A percentile compares a stretch with the other conserved stretches of the same genome.
phyloP scores from a whole-genome alignment of 352 stramenopile genomes.

The Globisporangium acanthophoron region DNA sequence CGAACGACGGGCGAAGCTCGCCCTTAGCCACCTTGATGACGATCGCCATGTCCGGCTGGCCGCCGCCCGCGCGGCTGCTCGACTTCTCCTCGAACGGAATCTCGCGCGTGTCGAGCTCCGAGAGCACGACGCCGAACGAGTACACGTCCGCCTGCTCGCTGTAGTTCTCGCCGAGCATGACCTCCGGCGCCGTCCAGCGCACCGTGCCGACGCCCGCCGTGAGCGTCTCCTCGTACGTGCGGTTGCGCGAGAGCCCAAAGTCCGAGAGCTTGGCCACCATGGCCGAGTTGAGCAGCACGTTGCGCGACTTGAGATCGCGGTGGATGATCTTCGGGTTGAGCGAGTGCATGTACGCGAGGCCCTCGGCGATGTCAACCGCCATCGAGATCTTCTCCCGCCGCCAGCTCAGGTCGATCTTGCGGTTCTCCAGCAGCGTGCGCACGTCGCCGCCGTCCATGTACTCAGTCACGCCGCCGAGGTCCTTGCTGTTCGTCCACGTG shows the following conservation, averaged over 20 bases:
- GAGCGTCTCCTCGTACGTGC: constrained; percentile 82
- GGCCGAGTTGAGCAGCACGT: constrained; percentile 71
- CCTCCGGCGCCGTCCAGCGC: constrained; percentile 82
- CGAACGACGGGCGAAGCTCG: constrained; percentile 75
- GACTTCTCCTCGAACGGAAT: constrained; percentile 87
- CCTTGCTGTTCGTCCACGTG: constrained; percentile 76
- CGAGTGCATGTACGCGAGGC: constrained; percentile 82
- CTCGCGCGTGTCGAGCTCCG: constrained; percentile 80
- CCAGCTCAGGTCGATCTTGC: constrained; percentile 79
- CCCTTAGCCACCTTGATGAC: constrained; percentile 77
- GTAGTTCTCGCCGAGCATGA: constrained; percentile 88
- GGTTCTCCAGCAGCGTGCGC: constrained; percentile 74
- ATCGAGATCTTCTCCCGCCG: constrained; percentile 81
- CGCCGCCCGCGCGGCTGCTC: constrained; percentile 45
- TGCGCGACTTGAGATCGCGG: constrained; percentile 79
- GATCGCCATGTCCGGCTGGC: constrained; percentile 75
- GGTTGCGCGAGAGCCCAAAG: constrained; percentile 78
- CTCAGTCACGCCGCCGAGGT: constrained; percentile 75
- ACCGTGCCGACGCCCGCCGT: constrained; percentile 79
- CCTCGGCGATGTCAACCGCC: constrained; percentile 76
- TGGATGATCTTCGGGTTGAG: constrained; percentile 81
- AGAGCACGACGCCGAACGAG: constrained; percentile 86
- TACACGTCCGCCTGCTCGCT: constrained; percentile 84
- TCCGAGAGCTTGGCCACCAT: constrained; percentile 84
- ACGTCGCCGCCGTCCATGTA: constrained; percentile 86